Conservation (phyloP, 2,329 filamentous ascomycete species). For the Alternaria triticimaculans region DNA sequence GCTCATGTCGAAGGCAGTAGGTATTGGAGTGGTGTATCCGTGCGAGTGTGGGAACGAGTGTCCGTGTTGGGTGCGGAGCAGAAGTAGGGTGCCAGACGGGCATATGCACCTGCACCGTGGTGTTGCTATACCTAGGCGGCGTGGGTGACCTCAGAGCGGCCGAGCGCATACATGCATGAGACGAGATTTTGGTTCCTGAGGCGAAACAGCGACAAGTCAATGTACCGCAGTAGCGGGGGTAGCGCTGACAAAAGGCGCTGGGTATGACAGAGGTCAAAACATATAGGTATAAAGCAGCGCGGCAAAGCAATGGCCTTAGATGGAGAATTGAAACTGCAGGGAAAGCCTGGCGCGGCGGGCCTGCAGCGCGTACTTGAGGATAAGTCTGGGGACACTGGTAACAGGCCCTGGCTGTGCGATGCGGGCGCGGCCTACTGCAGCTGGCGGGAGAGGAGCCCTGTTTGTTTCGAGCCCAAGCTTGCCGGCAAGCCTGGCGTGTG, state of each 20-base stretch:
- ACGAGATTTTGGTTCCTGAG: constrained; percentile 42
- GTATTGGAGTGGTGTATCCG: constrained; percentile 24
- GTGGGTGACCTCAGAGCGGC: constrained; percentile 41
- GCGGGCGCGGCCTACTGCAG: constrained; percentile 46
- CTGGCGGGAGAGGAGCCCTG: constrained; percentile 37
- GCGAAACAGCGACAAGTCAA: constrained; percentile 39
- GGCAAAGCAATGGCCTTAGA: constrained; percentile 29
- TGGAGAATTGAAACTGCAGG: constrained; percentile 38
- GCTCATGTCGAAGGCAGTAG: constrained; percentile 44
- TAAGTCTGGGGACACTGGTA: constrained; percentile 38
- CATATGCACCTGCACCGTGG: constrained; percentile 43
- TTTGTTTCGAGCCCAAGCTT: constrained; percentile 41
- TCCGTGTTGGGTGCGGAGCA: constrained; percentile 34
- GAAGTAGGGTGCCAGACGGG: constrained; percentile 32
- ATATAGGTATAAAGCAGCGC: constrained; percentile 26
- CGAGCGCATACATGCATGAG: constrained; percentile 50
- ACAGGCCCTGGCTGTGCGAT: constrained; percentile 42
- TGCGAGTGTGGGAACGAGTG: constrained; percentile 33
- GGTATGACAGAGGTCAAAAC: constrained; percentile 31
- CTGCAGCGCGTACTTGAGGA: constrained; percentile 48
- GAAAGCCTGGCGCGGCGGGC: constrained; percentile 39
- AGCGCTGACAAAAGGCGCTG: constrained; percentile 38
- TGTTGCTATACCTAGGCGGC: constrained; percentile 38
- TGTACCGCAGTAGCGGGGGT: constrained; percentile 33
- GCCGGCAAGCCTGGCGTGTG: constrained; percentile 34